phyloP scores from a whole-genome alignment of 768 basidiomycete species.

The Suillus decipiens region DNA sequence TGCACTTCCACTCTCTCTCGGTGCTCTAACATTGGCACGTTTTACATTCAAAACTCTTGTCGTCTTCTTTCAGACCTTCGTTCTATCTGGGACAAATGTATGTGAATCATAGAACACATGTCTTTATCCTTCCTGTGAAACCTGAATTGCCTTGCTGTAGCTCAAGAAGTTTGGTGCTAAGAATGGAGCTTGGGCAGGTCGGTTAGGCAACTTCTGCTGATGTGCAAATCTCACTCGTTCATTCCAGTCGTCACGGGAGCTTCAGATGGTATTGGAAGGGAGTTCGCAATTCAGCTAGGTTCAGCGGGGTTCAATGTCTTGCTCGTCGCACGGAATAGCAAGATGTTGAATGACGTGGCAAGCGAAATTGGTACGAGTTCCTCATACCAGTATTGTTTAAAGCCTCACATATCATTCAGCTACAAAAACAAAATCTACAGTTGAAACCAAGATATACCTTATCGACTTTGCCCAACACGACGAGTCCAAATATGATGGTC shows the following conservation, averaged over 20 bases:
- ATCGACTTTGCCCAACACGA: slow-evolving; percentile 76
- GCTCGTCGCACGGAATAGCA: slow-evolving; percentile 75
- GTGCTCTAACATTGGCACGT: slow-evolving; percentile 53
- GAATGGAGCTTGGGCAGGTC: slow-evolving; percentile 87
- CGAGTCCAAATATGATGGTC: slow-evolving; percentile 49
- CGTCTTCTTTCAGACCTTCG: slow-evolving; percentile 72
- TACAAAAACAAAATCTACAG: slow-evolving; percentile 42
- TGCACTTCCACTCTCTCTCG: slow-evolving; percentile 46
- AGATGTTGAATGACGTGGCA: slow-evolving; percentile 62
- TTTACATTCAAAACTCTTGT: slow-evolving; percentile 59
- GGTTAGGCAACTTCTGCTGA: background rate
- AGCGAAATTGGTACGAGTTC: slow-evolving; percentile 66
- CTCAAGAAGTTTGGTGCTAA: slow-evolving; percentile 80
- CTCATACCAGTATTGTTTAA: background rate
- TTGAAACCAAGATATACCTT: slow-evolving; percentile 62
- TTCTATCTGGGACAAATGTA: slow-evolving; percentile 70
- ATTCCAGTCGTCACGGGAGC: slow-evolving; percentile 83
- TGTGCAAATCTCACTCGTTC: background rate
- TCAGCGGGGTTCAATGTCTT: slow-evolving; percentile 86
- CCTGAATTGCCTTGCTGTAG: slow-evolving; percentile 38
- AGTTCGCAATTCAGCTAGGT: slow-evolving; percentile 89
- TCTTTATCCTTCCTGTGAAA: slow-evolving; percentile 1
- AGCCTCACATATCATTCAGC: slow-evolving; percentile 22
- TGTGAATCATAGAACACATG: background rate
- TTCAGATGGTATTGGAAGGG: slow-evolving; percentile 94